These are phyloP conservation scores for Fusarium verticillioides DNA, from an alignment of 2,329 filamentous ascomycete genomes.

Conservation along the genomic window DNA sequence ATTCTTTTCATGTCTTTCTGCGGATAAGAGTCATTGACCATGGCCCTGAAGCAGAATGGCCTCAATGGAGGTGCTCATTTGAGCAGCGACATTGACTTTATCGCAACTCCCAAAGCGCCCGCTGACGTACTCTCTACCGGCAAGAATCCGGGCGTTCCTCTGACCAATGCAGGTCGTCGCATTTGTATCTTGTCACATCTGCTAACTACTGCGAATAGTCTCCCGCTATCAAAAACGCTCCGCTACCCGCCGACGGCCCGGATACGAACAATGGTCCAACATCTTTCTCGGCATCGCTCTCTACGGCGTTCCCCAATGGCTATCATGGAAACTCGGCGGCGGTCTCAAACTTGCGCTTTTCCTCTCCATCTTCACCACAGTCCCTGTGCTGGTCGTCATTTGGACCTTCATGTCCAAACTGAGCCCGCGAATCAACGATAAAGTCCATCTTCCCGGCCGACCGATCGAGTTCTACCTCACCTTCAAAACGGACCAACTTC, in stretches of 20 bases:
- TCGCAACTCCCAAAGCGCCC: constrained; percentile 32
- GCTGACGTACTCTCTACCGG: constrained; percentile 28
- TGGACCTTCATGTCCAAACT: constrained; percentile 83
- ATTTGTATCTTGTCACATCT: neutral
- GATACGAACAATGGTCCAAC: constrained; percentile 87
- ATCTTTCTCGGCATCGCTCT: constrained; percentile 75
- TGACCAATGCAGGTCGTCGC: constrained; percentile 24
- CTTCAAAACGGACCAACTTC: constrained; percentile 70
- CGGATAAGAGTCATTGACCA: neutral
- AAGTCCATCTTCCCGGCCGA: constrained; percentile 82
- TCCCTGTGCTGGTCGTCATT: constrained; percentile 82
- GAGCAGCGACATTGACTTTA: constrained; percentile 38
- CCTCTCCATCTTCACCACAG: constrained; percentile 76
- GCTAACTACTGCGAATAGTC: constrained; percentile 64
- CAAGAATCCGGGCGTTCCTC: constrained; percentile 28
- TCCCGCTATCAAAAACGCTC: constrained; percentile 89
- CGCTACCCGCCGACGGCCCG: constrained; percentile 85
- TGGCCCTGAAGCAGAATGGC: constrained; percentile 29
- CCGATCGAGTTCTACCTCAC: constrained; percentile 88
- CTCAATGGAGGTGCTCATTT: constrained; percentile 32
- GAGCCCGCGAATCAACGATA: constrained; percentile 89
- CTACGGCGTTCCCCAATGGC: constrained; percentile 76
- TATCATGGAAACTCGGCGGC: constrained; percentile 84
- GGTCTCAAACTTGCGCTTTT: constrained; percentile 88
- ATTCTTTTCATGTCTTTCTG: too few relatives aligned